Evolutionary conservation across 768 basidiomycete genomes (phyloP), one percentile per base, ranked within the genome.

Genomic region (Boletus huronensis): DNA sequence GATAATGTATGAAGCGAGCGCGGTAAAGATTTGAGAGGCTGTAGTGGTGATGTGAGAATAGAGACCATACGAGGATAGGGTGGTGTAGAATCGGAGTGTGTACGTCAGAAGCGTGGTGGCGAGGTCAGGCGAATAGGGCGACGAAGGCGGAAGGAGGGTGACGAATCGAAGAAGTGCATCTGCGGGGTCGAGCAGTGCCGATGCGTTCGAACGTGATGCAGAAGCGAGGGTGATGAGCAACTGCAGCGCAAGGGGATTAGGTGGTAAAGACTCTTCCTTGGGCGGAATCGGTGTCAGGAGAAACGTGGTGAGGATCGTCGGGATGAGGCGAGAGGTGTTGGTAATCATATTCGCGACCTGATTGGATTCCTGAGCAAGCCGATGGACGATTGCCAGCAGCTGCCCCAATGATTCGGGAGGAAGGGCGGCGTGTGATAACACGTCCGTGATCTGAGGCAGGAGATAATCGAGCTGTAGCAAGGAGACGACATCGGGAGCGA

Each of bases 11-110:
- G 67, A 66, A 8, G 76, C 75, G 1, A 93, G 73, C 2, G 73
- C 68, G 13, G 75, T 62, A 45, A 91, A 77, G n/a, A 82, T 76
- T 35, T 79, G 78, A 26, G 74, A 63, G 0, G 87, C 86, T 4
- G 81, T 83, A 8, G 83, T 66, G 13, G 88, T 84, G 35, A 87
- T 77, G 52, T 84, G 80, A 0, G 90, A 71, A 59, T 86, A 87
- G 1, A 96, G 66, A 1, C 95, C 95, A 59, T 96, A 98, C 2
- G 79, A 75, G 0, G 83, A 91, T 9, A 97, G 77, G 3, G 72
- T 64, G 0, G 75, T 64, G 70, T 90, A 93, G 14, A 93, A 72
- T 5, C 71, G 73, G 23, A 98, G 72, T 0, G 86, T 88, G 29
- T 71, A 72, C 1, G 71, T 70, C 16, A 88, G 75, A 17, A 93